These are phyloP conservation scores for Rhizophagus prolifer DNA, from an alignment of 192 early-diverging fungal species.

Conservation along the genomic window DNA sequence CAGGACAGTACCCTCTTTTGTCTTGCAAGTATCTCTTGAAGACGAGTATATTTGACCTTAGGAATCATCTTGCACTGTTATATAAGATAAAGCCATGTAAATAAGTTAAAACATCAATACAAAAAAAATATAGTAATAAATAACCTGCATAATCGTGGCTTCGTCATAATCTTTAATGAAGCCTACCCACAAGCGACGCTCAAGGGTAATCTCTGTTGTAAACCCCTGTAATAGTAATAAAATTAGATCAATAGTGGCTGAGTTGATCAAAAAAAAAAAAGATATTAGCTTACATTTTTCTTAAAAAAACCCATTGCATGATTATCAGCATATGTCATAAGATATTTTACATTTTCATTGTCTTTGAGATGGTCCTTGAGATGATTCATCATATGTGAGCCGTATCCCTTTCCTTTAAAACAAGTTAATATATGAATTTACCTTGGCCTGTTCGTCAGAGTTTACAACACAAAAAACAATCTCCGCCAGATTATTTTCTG, in stretches of 20 bases:
- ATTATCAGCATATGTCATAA: conserved; percentile 99
- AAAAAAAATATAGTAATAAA: neutral
- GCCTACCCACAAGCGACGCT: conserved; percentile 90
- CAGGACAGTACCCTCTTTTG: conserved; percentile 48
- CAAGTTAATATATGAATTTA: neutral
- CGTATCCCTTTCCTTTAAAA: conserved; percentile 67
- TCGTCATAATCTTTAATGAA: conserved; percentile 99
- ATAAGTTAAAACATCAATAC: conserved; percentile 11
- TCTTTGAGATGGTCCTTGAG: conserved; percentile 90
- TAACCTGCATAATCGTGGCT: conserved; percentile 87
- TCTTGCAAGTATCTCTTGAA: conserved; percentile 64
- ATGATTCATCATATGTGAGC: conserved; percentile 92
- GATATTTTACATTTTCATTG: conserved; percentile 74
- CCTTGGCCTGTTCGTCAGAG: conserved; percentile 87
- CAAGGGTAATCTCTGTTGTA: conserved; percentile 94
- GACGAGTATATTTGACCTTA: conserved; percentile 80
- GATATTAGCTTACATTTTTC: conserved; percentile 67
- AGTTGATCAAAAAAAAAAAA: neutral
- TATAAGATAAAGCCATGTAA: neutral
- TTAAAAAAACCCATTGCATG: conserved; percentile 99
- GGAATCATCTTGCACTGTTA: neutral
- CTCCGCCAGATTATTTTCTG: conserved; percentile 89
- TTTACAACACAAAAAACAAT: conserved; percentile 98
- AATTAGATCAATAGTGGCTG: neutral
- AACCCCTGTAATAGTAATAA: conserved; percentile 61